phyloP scores from a whole-genome alignment of 2,329 filamentous ascomycete genomes.

The Alternaria brassicae region DNA sequence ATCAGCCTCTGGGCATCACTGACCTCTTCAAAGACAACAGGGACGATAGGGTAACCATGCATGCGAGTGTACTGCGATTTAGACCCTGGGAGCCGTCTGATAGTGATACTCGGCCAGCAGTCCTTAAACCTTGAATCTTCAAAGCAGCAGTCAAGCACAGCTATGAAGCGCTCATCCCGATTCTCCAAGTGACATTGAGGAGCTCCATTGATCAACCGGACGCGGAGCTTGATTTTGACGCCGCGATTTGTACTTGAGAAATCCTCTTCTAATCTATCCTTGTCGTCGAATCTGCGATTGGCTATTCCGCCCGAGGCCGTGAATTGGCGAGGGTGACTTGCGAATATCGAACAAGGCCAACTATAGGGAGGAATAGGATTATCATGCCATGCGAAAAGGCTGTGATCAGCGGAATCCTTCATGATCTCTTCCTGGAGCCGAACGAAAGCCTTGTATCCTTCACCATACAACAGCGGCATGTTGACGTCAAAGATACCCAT shows the following conservation, averaged over 20 bases:
- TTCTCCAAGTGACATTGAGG: background rate
- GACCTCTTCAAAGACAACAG: background rate
- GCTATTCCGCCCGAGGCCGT: background rate
- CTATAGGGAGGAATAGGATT: no score
- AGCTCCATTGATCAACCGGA: background rate
- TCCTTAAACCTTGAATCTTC: background rate
- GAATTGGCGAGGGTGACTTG: slow-evolving; percentile 1
- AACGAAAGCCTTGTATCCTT: slow-evolving; percentile 33
- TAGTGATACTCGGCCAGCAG: background rate
- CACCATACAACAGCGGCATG: slow-evolving; percentile 42
- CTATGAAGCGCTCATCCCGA: background rate
- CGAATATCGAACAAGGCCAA: slow-evolving; percentile 3
- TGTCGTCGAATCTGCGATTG: background rate
- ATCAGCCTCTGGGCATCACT: background rate
- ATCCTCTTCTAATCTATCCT: background rate
- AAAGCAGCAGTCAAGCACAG: background rate
- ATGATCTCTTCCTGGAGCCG: slow-evolving; percentile 32
- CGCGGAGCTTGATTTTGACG: slow-evolving; percentile 2
- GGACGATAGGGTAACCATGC: accelerated
- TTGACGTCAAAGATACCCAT: slow-evolving; percentile 20
- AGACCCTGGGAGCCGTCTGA: background rate
- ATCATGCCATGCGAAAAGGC: slow-evolving; percentile 20
- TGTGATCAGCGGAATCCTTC: slow-evolving; percentile 17
- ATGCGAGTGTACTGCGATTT: background rate
- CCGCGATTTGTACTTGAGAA: slow-evolving; percentile 8